These are phyloP conservation scores for Cercospora janseana DNA, from an alignment of 2,329 filamentous ascomycete genomes.

Conservation along the genomic window DNA sequence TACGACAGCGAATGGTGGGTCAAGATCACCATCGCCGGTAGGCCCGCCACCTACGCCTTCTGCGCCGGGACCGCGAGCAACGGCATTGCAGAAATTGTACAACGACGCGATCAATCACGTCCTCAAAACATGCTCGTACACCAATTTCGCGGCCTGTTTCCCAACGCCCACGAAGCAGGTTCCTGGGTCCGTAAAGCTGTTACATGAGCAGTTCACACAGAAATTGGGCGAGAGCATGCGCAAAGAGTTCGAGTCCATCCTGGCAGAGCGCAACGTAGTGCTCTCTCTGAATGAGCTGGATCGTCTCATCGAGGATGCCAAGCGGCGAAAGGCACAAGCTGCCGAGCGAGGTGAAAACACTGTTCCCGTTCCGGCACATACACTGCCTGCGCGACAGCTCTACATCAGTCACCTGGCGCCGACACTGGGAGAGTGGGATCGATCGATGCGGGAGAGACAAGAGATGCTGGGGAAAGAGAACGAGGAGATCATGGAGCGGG, in stretches of 20 bases:
- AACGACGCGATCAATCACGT: slow-evolving; percentile 58
- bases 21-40: slow-evolving; percentile 24
- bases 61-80: slow-evolving; percentile 59
- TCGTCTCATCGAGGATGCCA: slow-evolving; percentile 58
- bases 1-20: background rate
- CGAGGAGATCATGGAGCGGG: slow-evolving; percentile 50
- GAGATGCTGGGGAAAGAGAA: slow-evolving; percentile 54
- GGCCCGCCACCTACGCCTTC: slow-evolving; percentile 50
- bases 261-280: slow-evolving; percentile 57
- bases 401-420: slow-evolving; percentile 60
- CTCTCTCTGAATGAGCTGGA: slow-evolving; percentile 61
- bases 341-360: slow-evolving; percentile 38
- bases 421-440: slow-evolving; percentile 52
- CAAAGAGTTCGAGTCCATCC: slow-evolving; percentile 59
- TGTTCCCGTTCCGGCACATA: slow-evolving; percentile 54
- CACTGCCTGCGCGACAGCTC: slow-evolving; percentile 55
- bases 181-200: slow-evolving; percentile 54
- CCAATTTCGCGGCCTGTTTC: slow-evolving; percentile 63
- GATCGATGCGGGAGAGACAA: slow-evolving; percentile 51
- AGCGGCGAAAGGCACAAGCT: slow-evolving; percentile 49
- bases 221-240: slow-evolving; percentile 54
- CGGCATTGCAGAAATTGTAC: slow-evolving; percentile 60
- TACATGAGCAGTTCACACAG: slow-evolving; percentile 59
- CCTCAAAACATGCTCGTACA: slow-evolving; percentile 59
- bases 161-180: slow-evolving; percentile 60